Conservation (phyloP, 148 eudicot genomes). For the Silene conica region DNA sequence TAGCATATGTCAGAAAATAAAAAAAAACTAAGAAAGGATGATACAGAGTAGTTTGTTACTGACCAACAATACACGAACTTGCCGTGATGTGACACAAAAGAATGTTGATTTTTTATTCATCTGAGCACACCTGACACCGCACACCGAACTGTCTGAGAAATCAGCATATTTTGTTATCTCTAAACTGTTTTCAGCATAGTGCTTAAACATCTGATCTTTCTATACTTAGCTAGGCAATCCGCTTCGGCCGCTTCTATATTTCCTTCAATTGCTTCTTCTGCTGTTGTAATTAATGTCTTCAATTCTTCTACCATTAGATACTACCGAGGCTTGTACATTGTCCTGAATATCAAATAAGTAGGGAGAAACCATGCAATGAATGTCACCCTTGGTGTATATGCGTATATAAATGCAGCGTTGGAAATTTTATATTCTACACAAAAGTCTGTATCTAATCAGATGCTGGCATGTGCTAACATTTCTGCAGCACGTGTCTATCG, state of each 20-base stretch:
- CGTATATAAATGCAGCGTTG: too few species aligned
- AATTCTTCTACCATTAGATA: background rate
- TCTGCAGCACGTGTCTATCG: background rate
- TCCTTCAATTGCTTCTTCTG: background rate
- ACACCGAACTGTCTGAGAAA: too few species aligned
- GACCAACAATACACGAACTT: background rate
- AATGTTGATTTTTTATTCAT: too few species aligned
- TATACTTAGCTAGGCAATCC: background rate
- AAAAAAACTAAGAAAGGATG: too few species aligned
- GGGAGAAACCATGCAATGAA: too few species aligned
- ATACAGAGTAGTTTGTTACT: too few species aligned
- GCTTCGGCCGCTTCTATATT: background rate
- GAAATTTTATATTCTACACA: background rate
- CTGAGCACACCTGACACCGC: too few species aligned
- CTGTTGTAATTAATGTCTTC: background rate
- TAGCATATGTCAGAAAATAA: background rate
- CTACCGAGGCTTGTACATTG: background rate
- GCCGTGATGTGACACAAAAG: too few species aligned
- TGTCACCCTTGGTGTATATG: too few species aligned
- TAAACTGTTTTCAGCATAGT: too few species aligned
- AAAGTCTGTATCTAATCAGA: background rate
- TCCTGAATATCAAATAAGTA: background rate
- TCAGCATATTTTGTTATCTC: too few species aligned
- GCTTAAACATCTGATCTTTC: background rate
- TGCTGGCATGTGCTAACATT: background rate